Conservation (phyloP, 371 early-diverging fungal species). For the Saksenaea vasiformis region DNA sequence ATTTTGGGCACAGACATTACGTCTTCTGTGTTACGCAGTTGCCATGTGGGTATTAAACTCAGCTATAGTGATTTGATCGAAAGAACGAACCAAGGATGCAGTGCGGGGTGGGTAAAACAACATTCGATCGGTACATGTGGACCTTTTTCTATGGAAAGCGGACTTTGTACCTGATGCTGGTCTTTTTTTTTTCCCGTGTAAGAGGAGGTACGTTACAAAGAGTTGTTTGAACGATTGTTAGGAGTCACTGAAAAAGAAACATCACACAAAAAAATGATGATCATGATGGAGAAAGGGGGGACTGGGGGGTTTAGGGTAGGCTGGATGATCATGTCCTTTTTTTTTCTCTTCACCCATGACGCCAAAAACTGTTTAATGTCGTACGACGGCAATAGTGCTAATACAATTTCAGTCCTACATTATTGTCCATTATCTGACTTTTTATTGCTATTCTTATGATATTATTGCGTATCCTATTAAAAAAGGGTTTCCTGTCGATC, state of each 20-base stretch:
- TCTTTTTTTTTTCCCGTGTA: background rate
- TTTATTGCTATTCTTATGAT: background rate
- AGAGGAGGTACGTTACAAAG: too few relatives aligned
- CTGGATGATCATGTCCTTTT: background rate
- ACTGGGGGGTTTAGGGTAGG: background rate
- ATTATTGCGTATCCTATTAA: too few relatives aligned
- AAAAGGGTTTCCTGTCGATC: too few relatives aligned
- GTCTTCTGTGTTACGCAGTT: background rate
- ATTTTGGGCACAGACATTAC: constrained; percentile 6
- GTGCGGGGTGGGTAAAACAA: constrained; percentile 2
- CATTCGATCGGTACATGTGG: constrained; percentile 6
- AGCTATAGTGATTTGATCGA: constrained; percentile 3
- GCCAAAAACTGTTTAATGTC: constrained; percentile 2
- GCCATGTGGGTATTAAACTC: constrained; percentile 5
- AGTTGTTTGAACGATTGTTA: too few relatives aligned
- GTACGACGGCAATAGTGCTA: background rate
- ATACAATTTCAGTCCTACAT: constrained; percentile 5
- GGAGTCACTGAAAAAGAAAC: too few relatives aligned
- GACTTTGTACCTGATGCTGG: background rate
- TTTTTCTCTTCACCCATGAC: constrained; percentile 3
- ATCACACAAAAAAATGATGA: background rate
- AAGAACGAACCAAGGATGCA: constrained; percentile 2
- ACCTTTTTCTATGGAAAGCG: constrained; percentile 2
- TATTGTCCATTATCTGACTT: constrained; percentile 5
- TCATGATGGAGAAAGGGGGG: background rate